phyloP scores from a whole-genome alignment of 768 basidiomycete genomes.

The Clitopilus passeckerianus region DNA sequence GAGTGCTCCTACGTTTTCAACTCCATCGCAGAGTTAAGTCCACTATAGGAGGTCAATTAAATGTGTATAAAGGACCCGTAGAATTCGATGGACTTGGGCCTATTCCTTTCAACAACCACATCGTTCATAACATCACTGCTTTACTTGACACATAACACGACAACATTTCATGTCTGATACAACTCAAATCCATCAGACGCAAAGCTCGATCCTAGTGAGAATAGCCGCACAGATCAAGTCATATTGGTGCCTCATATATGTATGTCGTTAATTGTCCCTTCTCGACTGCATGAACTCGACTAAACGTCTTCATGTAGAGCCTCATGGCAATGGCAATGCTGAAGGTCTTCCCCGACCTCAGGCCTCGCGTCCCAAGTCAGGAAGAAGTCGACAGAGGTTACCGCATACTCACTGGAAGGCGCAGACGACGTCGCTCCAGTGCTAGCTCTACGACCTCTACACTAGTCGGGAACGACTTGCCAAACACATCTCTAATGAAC shows the following conservation, averaged over 20 bases:
- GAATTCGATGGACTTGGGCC: too few species aligned
- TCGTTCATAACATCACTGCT: too few species aligned
- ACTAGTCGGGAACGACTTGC: background rate
- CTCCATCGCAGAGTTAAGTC: too few species aligned
- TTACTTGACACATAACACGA: too few species aligned
- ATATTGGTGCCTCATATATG: background rate
- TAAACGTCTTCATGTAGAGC: background rate
- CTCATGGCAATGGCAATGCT: background rate
- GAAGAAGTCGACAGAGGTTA: background rate
- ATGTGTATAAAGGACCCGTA: too few species aligned
- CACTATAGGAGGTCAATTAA: too few species aligned
- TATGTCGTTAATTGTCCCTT: background rate
- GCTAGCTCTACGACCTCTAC: background rate
- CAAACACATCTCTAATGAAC: background rate
- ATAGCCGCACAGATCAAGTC: too few species aligned
- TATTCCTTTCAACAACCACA: too few species aligned
- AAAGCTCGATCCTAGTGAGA: too few species aligned
- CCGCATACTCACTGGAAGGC: background rate
- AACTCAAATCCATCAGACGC: too few species aligned
- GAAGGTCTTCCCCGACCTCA: background rate
- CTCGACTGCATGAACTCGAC: background rate
- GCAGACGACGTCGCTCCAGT: background rate
- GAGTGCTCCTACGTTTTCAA: too few species aligned
- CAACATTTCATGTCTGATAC: too few species aligned
- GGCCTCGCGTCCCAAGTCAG: background rate